phyloP scores from a whole-genome alignment of 2,329 filamentous ascomycete genomes.

The Fusarium luffae region DNA sequence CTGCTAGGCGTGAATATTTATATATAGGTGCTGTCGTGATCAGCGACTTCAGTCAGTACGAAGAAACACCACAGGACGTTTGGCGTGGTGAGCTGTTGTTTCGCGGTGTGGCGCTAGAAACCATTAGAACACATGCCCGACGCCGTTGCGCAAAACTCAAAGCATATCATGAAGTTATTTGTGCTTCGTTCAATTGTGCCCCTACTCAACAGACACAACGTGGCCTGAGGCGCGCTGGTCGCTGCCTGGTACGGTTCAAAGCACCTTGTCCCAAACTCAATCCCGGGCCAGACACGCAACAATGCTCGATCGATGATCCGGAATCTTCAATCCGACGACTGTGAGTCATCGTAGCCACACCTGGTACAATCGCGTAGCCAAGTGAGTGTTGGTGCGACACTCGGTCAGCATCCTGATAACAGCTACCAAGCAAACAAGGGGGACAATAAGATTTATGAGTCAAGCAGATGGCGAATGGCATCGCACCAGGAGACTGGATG shows the following conservation, averaged over 20 bases:
- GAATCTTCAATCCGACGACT: not conserved
- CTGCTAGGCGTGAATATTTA: not conserved
- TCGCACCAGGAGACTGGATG: too few species aligned
- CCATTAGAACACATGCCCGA: not conserved
- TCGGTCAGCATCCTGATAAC: not conserved
- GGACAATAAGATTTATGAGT: not conserved
- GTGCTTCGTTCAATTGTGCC: not conserved
- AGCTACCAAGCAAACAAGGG: not conserved
- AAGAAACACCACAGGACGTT: not conserved
- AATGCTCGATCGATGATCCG: not conserved
- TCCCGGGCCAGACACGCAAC: not conserved
- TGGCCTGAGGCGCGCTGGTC: not conserved
- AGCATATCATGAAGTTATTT: rapidly evolving
- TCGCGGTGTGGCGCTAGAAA: not conserved
- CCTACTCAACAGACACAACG: not conserved
- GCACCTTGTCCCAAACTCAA: not conserved
- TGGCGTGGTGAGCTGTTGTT: not conserved
- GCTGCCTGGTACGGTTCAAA: not conserved
- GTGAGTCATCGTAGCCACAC: not conserved
- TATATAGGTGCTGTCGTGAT: not conserved
- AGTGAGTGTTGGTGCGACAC: not conserved
- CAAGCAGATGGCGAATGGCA: not conserved
- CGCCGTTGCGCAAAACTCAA: not conserved
- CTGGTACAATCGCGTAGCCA: not conserved
- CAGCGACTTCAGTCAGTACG: not conserved